A percentile compares a stretch with the other conserved stretches of the same genome.
Conservation (phyloP, 2,329 filamentous ascomycete genomes). For the Penicillium nordicum region DNA sequence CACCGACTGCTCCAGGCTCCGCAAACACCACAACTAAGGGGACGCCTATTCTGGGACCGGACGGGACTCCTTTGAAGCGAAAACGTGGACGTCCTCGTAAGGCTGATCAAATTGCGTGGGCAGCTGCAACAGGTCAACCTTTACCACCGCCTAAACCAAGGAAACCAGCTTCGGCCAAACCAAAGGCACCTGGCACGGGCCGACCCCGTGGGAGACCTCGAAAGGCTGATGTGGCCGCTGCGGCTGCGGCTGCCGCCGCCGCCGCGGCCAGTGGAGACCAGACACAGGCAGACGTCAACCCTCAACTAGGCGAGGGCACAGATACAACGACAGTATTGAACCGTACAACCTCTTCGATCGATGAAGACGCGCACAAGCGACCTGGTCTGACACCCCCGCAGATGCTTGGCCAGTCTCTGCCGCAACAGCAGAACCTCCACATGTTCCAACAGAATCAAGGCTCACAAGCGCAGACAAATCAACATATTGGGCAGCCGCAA, state of each 20-base stretch:
- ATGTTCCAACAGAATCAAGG: slow-evolving; percentile 10
- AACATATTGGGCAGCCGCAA: slow-evolving; percentile 14
- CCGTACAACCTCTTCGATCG: slow-evolving; percentile 3
- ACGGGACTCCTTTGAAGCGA: slow-evolving; percentile 26
- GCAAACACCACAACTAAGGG: slow-evolving; percentile 3
- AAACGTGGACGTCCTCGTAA: slow-evolving; percentile 35
- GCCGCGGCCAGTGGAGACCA: slow-evolving; percentile 22
- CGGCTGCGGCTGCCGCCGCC: slow-evolving; percentile 24
- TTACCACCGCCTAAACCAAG: slow-evolving; percentile 13
- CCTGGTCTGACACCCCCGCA: slow-evolving; percentile 21
- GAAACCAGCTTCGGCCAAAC: slow-evolving; percentile 17
- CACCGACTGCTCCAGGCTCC: slow-evolving; percentile 11
- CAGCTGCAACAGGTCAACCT: slow-evolving; percentile 19
- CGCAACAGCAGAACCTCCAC: slow-evolving; percentile 13
- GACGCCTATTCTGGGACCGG: slow-evolving; percentile 19
- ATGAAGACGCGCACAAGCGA: slow-evolving; percentile 19
- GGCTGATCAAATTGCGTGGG: slow-evolving; percentile 24
- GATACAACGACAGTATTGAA: slow-evolving; percentile 12
- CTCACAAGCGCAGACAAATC: slow-evolving; percentile 9
- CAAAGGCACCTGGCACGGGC: slow-evolving; percentile 26
- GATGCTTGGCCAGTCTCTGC: slow-evolving; percentile 13
- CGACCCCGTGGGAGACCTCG: slow-evolving; percentile 35
- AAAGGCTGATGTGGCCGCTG: slow-evolving; percentile 33
- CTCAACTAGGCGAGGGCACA: slow-evolving; percentile 5
- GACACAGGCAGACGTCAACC: slow-evolving; percentile 6